Base-by-base conservation (phyloP, 2,329 filamentous ascomycete genomes). In the Lizonia empirigonia region DNA sequence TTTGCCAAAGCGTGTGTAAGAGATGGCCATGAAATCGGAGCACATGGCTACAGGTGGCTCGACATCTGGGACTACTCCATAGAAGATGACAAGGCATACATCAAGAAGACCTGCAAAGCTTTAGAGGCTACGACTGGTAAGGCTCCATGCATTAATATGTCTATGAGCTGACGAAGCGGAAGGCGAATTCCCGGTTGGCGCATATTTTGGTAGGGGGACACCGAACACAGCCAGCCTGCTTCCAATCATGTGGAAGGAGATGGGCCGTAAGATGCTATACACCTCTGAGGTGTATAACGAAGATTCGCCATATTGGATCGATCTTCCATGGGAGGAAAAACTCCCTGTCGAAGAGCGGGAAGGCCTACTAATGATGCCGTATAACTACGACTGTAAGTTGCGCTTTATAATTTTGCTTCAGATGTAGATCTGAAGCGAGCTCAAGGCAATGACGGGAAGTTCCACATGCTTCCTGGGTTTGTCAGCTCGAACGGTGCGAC, bases 281-380 rank as follows among this genome's bases (percentile, higher is more conserved):
- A 73, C 74, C 18, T 73, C 70, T 13, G 81, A 84, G 54, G 75
- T 74, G 0, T 83, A 82, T 51, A 78, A 79, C 12, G 81, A 83
- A 50, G 81, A 83, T 50, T 68, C 83, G 5, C 80, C 81, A 0
- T 83, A 82, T 64, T 83, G 80, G 81, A 71, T 78, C 4, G 80
- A 83, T 58, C 65, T 83, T 2, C 79, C 80, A 0, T 69, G 74
- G 23, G 81, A 83, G 65, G 68, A 65, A 12, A 54, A 63, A 0
- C 64, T 69, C 13, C 67, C 76, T 1, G 63, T 69, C 15, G 62
- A 74, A 72, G 78, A 60, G 78, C 82, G 67, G 1, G 77, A 81
- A 53, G 80, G 80, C n/a, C 74, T 78, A 50, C 66, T 83, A 2
- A 82, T 82, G 77, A 68, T 83, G 13, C 80, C 79, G 4, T 82